A percentile compares a stretch with the other conserved stretches of the same genome.
Conservation (phyloP, 164 flowering plant species). For the Warburgia ugandensis region DNA sequence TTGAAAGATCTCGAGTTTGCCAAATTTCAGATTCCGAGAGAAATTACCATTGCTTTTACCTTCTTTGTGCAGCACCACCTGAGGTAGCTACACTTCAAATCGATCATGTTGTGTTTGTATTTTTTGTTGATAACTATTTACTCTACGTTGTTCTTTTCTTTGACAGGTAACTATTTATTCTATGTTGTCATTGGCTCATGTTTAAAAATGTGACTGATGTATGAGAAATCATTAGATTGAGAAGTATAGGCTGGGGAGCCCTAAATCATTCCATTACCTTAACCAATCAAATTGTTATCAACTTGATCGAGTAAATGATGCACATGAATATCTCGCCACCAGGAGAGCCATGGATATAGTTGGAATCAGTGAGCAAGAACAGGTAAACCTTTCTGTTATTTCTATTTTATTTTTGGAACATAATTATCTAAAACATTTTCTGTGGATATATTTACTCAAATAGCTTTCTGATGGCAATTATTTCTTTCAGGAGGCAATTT, state of each 20-base stretch:
- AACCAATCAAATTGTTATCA: conserved; percentile 83
- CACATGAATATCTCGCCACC: conserved; percentile 85
- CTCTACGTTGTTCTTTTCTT: neutral
- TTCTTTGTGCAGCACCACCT: conserved; percentile 76
- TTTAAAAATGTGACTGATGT: conserved; percentile 1
- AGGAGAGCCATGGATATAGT: conserved; percentile 98
- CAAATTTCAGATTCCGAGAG: conserved; percentile 80
- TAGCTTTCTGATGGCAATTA: conserved; percentile 10
- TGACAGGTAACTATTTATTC: neutral
- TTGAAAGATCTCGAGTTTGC: conserved; percentile 83
- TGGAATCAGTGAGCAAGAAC: conserved; percentile 91
- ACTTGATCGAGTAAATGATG: conserved; percentile 81
- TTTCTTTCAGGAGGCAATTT: conserved; percentile 77
- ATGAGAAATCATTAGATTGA: conserved; percentile 59
- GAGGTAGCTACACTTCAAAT: conserved; percentile 39
- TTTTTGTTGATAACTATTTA: neutral
- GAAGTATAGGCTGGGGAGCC: conserved; percentile 62
- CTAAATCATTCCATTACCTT: conserved; percentile 74
- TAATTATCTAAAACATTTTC: no score
- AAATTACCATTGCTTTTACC: conserved; percentile 82
- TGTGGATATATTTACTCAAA: conserved; percentile 1
- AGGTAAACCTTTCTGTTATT: conserved; percentile 38
- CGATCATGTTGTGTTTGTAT: neutral
- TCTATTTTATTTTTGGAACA: no score
- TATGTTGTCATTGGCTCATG: neutral